Conservation (phyloP, 768 basidiomycete genomes). For the Hypholoma fasciculare region DNA sequence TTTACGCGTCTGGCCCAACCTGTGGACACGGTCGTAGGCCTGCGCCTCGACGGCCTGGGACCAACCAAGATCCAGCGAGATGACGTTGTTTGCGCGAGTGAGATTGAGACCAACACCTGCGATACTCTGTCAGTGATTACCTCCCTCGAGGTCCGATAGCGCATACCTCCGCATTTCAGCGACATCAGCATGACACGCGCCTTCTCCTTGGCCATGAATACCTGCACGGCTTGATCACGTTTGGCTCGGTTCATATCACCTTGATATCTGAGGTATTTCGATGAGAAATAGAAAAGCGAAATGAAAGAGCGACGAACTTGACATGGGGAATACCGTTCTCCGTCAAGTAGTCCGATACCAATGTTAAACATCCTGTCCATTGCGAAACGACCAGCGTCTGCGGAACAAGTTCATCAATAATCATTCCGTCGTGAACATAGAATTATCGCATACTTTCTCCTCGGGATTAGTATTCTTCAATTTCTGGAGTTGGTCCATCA, state of each 20-base stretch:
- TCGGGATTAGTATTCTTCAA: slow-evolving; percentile 49
- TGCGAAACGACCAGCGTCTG: slow-evolving; percentile 69
- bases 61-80: slow-evolving; percentile 65
- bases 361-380: slow-evolving; percentile 65
- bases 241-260: slow-evolving; percentile 56
- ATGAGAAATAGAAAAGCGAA: not conserved
- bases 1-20: slow-evolving; percentile 52
- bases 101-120: slow-evolving; percentile 55
- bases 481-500: slow-evolving; percentile 57
- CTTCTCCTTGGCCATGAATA: slow-evolving; percentile 62
- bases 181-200: slow-evolving; percentile 63
- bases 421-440: not conserved
- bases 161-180: slow-evolving; percentile 58
- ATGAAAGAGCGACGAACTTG: slow-evolving; percentile 36
- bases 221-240: slow-evolving; percentile 53
- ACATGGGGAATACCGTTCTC: slow-evolving; percentile 53
- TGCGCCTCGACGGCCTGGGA: slow-evolving; percentile 62
- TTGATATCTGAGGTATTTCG: slow-evolving; percentile 45
- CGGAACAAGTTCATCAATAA: not conserved
- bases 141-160: not conserved
- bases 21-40: slow-evolving; percentile 60
- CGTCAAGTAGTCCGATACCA: slow-evolving; percentile 63
- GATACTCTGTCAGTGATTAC: not conserved
- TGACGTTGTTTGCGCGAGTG: slow-evolving; percentile 64
- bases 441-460: slow-evolving; percentile 50